Conservation (phyloP, 78 protist genomes). For the Dictyostelium brefeldianum region DNA sequence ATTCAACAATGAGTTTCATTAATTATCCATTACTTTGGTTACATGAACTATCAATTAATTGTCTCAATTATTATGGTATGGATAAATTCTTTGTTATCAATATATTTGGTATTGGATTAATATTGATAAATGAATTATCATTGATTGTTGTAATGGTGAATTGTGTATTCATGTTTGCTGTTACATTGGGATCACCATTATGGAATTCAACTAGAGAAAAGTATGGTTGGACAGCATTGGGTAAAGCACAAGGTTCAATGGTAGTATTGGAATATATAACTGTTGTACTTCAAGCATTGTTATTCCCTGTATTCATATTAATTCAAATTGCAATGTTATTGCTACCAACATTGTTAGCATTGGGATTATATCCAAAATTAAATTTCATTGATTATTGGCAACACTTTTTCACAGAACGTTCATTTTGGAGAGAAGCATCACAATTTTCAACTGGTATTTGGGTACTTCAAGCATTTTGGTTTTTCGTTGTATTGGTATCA, state of each 20-base stretch:
- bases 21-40: background rate
- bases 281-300: conserved; percentile 29
- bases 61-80: conserved; percentile 22
- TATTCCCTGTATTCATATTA: conserved; percentile 55
- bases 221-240: conserved; percentile 40
- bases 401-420: conserved; percentile 2
- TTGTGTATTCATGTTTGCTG: conserved; percentile 40
- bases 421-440: conserved; percentile 36
- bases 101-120: background rate
- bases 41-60: background rate
- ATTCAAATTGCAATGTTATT: conserved; percentile 33
- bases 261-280: conserved; percentile 40
- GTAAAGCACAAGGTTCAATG: conserved; percentile 69
- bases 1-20: background rate
- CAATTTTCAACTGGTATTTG: conserved; percentile 43
- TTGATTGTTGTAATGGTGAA: conserved; percentile 14
- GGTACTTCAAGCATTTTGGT: conserved; percentile 64
- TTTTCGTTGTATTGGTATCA: conserved; percentile 3
- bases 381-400: conserved; percentile 33
- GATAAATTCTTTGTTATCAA: conserved; percentile 55
- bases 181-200: conserved; percentile 69
- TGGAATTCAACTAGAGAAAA: conserved; percentile 25
- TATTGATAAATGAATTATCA: conserved; percentile 50
- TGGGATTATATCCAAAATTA: conserved; percentile 14
- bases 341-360: conserved; percentile 30